phyloP scores from a whole-genome alignment of 495 filamentous ascomycete genomes.

The Bathelium albidoporum region DNA sequence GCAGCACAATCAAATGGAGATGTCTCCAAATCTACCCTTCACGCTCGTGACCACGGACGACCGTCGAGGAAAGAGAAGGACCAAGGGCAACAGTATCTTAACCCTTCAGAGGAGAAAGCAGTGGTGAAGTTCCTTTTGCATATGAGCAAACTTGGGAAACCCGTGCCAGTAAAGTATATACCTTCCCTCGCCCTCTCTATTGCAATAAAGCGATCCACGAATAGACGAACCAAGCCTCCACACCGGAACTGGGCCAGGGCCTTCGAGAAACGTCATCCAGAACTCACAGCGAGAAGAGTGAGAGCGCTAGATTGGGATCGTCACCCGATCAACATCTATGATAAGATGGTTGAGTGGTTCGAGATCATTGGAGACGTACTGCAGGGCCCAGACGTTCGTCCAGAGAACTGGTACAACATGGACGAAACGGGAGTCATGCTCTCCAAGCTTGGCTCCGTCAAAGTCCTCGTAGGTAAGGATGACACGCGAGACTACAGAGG shows the following conservation, averaged over 20 bases:
- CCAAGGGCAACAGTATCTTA: slow-evolving; percentile 16
- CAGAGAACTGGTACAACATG: slow-evolving; percentile 10
- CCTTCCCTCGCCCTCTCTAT: slow-evolving; percentile 13
- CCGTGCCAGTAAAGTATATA: slow-evolving; percentile 16
- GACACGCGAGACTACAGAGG: slow-evolving; percentile 11
- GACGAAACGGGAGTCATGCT: slow-evolving; percentile 12
- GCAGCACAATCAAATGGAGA: slow-evolving; percentile 11
- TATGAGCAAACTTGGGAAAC: slow-evolving; percentile 13
- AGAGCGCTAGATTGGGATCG: slow-evolving; percentile 23
- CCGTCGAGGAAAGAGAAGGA: slow-evolving; percentile 15
- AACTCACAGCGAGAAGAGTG: slow-evolving; percentile 19
- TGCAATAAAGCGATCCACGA: slow-evolving; percentile 4
- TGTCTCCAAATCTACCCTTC: slow-evolving; percentile 15
- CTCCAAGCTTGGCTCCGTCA: slow-evolving; percentile 11
- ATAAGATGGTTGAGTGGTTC: slow-evolving; percentile 23
- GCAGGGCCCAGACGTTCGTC: slow-evolving; percentile 5
- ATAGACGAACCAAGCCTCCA: slow-evolving; percentile 10
- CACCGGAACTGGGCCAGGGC: slow-evolving; percentile 21
- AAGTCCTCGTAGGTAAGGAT: slow-evolving; percentile 14
- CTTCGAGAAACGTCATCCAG: slow-evolving; percentile 17
- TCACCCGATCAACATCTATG: slow-evolving; percentile 22
- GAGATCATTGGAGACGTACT: slow-evolving; percentile 6
- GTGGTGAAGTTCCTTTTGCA: slow-evolving; percentile 14
- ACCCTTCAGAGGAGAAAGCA: slow-evolving; percentile 17
- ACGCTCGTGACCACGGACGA: slow-evolving; percentile 13